A percentile compares a stretch with the other conserved stretches of the same genome.
Conservation (phyloP, 202 grass and related monocot species). For the Schoenoplectus tabernaemontani region DNA sequence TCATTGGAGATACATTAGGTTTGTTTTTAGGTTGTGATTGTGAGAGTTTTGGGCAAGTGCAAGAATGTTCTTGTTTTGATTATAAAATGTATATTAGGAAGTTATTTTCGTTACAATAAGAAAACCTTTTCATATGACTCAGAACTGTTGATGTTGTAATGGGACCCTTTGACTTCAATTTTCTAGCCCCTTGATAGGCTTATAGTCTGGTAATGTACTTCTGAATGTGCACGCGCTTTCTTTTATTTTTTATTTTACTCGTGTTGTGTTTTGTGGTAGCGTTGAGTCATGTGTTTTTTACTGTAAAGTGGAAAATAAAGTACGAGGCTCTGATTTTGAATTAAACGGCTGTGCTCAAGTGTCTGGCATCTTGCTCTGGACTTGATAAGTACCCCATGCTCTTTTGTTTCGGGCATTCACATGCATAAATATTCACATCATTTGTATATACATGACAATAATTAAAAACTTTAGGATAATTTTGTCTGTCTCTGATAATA, state of each 20-base stretch:
- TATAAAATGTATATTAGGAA: not conserved
- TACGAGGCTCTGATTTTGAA: not conserved
- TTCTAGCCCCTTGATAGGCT: not conserved
- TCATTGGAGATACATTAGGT: not conserved
- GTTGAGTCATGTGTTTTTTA: not conserved
- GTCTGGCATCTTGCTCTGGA: not conserved
- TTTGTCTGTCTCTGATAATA: conserved; percentile 21
- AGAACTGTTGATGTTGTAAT: not conserved
- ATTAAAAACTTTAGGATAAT: not conserved
- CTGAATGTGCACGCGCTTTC: not conserved
- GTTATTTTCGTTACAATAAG: not conserved
- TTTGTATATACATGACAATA: conserved; percentile 11
- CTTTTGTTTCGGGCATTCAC: not conserved
- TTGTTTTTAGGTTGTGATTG: not conserved
- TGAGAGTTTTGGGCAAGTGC: not conserved
- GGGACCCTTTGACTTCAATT: not conserved
- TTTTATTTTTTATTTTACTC: not conserved
- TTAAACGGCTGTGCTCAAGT: not conserved
- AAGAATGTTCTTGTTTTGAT: not conserved
- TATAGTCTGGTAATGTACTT: not conserved
- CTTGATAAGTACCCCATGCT: not conserved
- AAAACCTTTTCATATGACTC: not conserved
- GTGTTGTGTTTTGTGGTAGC: not conserved
- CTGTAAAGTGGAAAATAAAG: conserved; percentile 4
- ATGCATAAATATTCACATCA: not conserved